Percentiles rank a stretch among this genome's conserved stretches.
Evolutionary conservation across 345 rosid species (phyloP).

Genomic region (Angophora floribunda): DNA sequence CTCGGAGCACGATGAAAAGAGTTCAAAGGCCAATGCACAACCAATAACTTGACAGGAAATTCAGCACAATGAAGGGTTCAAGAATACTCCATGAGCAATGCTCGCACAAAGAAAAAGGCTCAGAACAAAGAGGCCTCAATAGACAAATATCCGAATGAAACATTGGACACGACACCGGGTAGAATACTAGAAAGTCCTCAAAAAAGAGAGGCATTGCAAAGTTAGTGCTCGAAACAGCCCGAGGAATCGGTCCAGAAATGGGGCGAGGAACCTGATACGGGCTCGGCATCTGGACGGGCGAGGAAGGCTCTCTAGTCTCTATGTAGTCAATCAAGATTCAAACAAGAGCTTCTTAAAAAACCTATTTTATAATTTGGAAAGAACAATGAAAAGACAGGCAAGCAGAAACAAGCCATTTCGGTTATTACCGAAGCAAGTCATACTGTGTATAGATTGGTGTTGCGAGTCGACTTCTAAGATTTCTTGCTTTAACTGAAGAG

Average conservation of each 20-base stretch:
- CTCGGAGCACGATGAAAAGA: neutral
- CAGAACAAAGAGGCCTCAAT: neutral
- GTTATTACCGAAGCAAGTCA: neutral
- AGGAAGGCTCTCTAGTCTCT: slow-evolving; percentile 15
- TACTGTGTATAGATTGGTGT: slow-evolving; percentile 80
- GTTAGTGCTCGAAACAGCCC: neutral
- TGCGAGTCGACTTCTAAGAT: slow-evolving; percentile 55
- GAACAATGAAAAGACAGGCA: too few species aligned
- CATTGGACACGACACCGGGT: neutral
- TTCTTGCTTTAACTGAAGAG: slow-evolving; percentile 70
- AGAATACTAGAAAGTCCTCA: neutral
- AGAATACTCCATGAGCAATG: neutral
- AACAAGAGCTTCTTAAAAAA: too few species aligned
- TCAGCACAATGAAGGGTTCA: neutral
- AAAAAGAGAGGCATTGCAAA: neutral
- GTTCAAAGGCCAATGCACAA: neutral
- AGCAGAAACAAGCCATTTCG: too few species aligned
- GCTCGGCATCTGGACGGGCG: neutral
- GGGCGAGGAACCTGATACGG: neutral
- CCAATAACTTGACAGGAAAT: too few species aligned
- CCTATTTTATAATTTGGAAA: too few species aligned
- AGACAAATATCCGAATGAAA: neutral
- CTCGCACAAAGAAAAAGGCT: neutral
- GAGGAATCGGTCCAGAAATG: neutral
- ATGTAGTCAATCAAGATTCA: too few species aligned